Percentiles rank a stretch among this genome's conserved stretches.
These are phyloP conservation scores for Fremontodendron californicum DNA, from an alignment of 345 rosid species.

Conservation along the genomic window DNA sequence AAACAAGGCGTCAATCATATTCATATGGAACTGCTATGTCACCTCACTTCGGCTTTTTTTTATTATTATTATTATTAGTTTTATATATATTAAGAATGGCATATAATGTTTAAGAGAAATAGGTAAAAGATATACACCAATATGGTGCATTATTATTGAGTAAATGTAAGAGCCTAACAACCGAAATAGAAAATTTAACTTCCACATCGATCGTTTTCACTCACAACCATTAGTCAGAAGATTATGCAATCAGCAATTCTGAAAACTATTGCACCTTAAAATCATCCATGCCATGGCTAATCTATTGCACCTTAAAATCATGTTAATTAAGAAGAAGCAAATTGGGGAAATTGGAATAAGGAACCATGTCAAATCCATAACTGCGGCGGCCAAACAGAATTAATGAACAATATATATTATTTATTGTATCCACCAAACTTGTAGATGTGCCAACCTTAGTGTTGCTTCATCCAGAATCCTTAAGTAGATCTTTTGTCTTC, in stretches of 20 bases:
- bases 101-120: too few species aligned
- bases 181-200: neutral
- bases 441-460: slow-evolving; percentile 35
- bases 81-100: too few species aligned
- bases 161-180: neutral
- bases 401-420: neutral
- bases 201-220: neutral
- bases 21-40: neutral
- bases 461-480: slow-evolving; percentile 45
- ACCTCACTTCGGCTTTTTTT: neutral
- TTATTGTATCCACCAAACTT: slow-evolving; percentile 31
- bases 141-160: neutral
- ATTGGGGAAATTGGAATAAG: neutral
- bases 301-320: neutral
- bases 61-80: too few species aligned
- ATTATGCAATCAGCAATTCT: neutral
- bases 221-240: neutral
- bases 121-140: neutral
- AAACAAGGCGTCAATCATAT: too few species aligned
- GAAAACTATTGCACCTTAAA: slow-evolving; percentile 4
- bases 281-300: neutral
- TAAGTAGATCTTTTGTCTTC: slow-evolving; percentile 46
- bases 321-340: neutral
- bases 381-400: neutral
- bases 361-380: neutral